Evolutionary conservation across 1,284 basidiomycete genomes (phyloP).

Genomic region (Pseudozyma sp.): DNA sequence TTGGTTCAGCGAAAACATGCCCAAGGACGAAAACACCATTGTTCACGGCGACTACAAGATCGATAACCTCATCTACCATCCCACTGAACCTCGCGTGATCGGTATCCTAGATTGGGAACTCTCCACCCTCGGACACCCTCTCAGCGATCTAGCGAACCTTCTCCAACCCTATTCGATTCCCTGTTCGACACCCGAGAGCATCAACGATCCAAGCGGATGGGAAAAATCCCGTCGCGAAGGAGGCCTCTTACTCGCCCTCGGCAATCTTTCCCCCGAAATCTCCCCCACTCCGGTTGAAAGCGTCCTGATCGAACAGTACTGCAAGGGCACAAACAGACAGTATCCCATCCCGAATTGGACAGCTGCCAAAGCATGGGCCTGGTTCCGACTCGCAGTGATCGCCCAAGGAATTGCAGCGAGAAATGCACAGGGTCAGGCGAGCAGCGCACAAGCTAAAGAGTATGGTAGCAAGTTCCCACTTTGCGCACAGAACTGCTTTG

Average conservation of each 20-base stretch:
- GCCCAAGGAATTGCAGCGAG: conserved; percentile 93
- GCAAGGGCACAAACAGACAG: conserved; percentile 73
- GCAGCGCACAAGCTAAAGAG: conserved; percentile 74
- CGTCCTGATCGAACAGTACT: conserved; percentile 82
- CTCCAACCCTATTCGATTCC: conserved; percentile 75
- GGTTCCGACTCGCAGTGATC: conserved; percentile 88
- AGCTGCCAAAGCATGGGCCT: conserved; percentile 85
- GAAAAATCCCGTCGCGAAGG: conserved; percentile 16
- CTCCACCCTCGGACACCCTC: conserved; percentile 76
- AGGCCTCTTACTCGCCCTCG: conserved; percentile 50
- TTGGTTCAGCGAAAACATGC: conserved; percentile 82
- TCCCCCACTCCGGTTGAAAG: conserved; percentile 75
- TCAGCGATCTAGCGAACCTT: conserved; percentile 91
- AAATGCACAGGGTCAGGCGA: conserved; percentile 84
- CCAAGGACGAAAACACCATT: conserved; percentile 76
- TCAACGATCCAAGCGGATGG: conserved; percentile 35
- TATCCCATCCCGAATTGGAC: conserved; percentile 82
- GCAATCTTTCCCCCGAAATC: conserved; percentile 71
- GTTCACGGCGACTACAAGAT: conserved; percentile 98
- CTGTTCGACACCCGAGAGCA: conserved; percentile 16
- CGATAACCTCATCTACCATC: conserved; percentile 94
- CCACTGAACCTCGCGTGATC: conserved; percentile 88
- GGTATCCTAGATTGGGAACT: conserved; percentile 97
- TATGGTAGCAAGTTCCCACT: conserved; percentile 57
- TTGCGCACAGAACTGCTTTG: conserved; percentile 31